phyloP scores from a whole-genome alignment of 2,329 filamentous ascomycete genomes.

The Cladophialophora psammophila region DNA sequence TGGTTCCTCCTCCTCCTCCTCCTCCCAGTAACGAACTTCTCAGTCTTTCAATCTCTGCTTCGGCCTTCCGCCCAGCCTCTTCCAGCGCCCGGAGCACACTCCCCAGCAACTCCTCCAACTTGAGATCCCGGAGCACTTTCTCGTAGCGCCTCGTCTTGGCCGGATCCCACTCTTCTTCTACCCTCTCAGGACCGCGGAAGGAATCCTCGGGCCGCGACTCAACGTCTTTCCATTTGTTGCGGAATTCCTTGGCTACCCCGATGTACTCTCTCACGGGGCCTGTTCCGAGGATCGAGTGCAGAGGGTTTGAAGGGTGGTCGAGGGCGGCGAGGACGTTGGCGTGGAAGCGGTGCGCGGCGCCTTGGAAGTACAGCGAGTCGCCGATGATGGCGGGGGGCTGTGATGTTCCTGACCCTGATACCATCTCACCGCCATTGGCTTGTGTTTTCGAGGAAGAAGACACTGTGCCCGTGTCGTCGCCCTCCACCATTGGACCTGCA shows the following conservation, averaged over 20 bases:
- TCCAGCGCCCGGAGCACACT: slow-evolving; percentile 67
- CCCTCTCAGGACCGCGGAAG: slow-evolving; percentile 32
- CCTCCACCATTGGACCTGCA: slow-evolving; percentile 28
- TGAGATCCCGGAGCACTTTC: slow-evolving; percentile 64
- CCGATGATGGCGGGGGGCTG: slow-evolving; percentile 34
- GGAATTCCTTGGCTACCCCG: slow-evolving; percentile 70
- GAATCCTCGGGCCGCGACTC: slow-evolving; percentile 35
- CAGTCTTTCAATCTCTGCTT: slow-evolving; percentile 50
- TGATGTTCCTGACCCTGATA: not conserved
- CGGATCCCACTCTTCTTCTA: slow-evolving; percentile 40
- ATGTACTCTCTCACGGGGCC: slow-evolving; percentile 66
- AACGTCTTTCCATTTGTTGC: slow-evolving; percentile 71
- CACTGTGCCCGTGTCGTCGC: no score
- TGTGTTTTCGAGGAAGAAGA: not conserved
- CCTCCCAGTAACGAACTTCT: slow-evolving; percentile 11
- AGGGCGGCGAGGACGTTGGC: slow-evolving; percentile 72
- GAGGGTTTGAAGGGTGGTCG: slow-evolving; percentile 62
- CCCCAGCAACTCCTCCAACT: slow-evolving; percentile 66
- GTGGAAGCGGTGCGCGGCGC: slow-evolving; percentile 65
- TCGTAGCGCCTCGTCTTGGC: slow-evolving; percentile 41
- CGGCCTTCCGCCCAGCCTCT: slow-evolving; percentile 62
- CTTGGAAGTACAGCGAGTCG: slow-evolving; percentile 38
- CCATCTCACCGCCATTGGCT: not conserved
- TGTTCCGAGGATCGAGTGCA: slow-evolving; percentile 63
- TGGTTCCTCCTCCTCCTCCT: slow-evolving; percentile 7